Evolutionary conservation across 129 eudicot genomes (phyloP).

Genomic region (Deinandra increscens): DNA sequence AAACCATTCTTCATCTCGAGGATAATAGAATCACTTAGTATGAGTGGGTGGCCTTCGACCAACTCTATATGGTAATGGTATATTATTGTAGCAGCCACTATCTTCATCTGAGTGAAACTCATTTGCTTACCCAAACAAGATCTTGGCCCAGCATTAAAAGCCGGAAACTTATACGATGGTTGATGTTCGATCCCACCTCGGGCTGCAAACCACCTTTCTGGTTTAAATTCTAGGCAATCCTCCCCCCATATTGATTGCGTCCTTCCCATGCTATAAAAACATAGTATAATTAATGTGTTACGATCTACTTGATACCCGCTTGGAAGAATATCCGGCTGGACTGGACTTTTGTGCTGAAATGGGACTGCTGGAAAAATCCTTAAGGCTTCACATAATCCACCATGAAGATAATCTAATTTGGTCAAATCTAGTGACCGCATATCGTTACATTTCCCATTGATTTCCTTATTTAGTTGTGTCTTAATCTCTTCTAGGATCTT

Average conservation of each 20-base stretch:
- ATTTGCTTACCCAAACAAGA: slow-evolving; percentile 47
- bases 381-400: slow-evolving; percentile 29
- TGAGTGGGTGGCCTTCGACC: slow-evolving; percentile 34
- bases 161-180: slow-evolving; percentile 41
- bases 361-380: slow-evolving; percentile 40
- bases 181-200: slow-evolving; percentile 29
- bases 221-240: slow-evolving; percentile 50
- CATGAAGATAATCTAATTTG: slow-evolving; percentile 32
- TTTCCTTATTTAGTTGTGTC: not conserved
- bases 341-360: slow-evolving; percentile 17
- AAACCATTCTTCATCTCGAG: slow-evolving; percentile 28
- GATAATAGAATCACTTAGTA: slow-evolving; percentile 25
- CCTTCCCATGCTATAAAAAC: slow-evolving; percentile 40
- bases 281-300: slow-evolving; percentile 9
- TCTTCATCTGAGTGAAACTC: slow-evolving; percentile 40
- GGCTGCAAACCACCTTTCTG: slow-evolving; percentile 44
- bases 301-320: slow-evolving; percentile 38
- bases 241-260: slow-evolving; percentile 42
- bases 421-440: not conserved
- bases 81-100: slow-evolving; percentile 29
- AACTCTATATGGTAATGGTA: slow-evolving; percentile 21
- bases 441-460: not conserved
- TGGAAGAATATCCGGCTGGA: slow-evolving; percentile 37
- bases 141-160: slow-evolving; percentile 47
- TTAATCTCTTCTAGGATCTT: slow-evolving; percentile 30